Percentiles rank a stretch among this genome's conserved stretches.
Conservation (phyloP, 108 stramenopile species). For the Aurantiochytrium sp. region DNA sequence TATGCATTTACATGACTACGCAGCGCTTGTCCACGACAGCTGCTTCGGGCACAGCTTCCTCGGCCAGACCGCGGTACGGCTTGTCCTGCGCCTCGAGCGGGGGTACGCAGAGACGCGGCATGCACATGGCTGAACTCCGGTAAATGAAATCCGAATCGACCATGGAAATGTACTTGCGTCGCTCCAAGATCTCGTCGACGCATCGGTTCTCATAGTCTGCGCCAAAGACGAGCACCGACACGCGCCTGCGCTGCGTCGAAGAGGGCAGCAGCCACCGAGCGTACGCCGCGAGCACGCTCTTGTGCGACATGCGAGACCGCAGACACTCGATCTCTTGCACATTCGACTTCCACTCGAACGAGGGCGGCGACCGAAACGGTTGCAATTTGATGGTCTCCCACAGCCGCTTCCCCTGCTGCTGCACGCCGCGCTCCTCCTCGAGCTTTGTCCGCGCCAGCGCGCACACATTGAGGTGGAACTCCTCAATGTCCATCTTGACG, state of each 20-base stretch:
- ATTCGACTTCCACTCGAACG: conserved; percentile 4
- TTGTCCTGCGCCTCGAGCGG: not conserved
- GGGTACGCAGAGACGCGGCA: not conserved
- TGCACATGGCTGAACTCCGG: not conserved
- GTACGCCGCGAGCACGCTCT: not conserved
- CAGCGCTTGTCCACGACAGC: too few relatives aligned
- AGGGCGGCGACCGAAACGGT: not conserved
- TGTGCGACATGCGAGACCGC: not conserved
- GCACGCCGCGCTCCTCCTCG: not conserved
- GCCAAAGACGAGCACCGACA: conserved; percentile 13
- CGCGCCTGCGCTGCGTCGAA: not conserved
- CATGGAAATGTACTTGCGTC: not conserved
- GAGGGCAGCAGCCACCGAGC: not conserved
- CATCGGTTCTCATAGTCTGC: not conserved
- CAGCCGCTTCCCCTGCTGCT: not conserved
- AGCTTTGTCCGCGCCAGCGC: not conserved
- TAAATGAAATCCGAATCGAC: conserved; percentile 2
- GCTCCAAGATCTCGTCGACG: not conserved
- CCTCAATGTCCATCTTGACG: not conserved
- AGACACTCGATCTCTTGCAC: not conserved
- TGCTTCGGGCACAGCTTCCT: too few relatives aligned
- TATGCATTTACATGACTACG: too few relatives aligned
- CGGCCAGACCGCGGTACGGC: not conserved
- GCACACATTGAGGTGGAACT: not conserved
- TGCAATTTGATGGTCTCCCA: not conserved